Percentiles rank a stretch among this genome's conserved stretches.
These are phyloP conservation scores for Agapanthus africanus DNA, from an alignment of 106 monocot genomes.

Conservation along the genomic window DNA sequence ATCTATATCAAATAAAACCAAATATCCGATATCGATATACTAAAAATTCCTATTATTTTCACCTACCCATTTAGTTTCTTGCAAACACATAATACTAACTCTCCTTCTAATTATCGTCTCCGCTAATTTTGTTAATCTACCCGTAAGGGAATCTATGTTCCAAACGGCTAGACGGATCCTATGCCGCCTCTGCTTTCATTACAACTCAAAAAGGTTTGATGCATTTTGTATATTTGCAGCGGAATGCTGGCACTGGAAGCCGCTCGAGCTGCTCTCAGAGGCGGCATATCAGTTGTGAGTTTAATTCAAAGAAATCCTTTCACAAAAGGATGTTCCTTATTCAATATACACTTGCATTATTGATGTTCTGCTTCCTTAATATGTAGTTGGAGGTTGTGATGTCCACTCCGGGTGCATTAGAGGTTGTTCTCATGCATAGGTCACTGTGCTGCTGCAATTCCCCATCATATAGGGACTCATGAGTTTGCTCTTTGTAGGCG, in stretches of 20 bases:
- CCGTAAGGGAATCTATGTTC: background rate
- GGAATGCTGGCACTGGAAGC: conserved; percentile 63
- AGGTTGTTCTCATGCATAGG: conserved; percentile 31
- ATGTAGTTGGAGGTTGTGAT: conserved; percentile 81
- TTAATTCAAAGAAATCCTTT: background rate
- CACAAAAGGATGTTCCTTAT: background rate
- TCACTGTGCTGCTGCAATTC: background rate
- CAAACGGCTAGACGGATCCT: too few species aligned
- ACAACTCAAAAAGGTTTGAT: background rate
- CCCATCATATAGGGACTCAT: background rate
- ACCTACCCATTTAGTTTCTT: too few species aligned
- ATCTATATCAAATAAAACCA: too few species aligned
- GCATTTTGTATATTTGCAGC: conserved; percentile 20
- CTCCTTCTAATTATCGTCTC: background rate
- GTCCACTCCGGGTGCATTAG: conserved; percentile 74
- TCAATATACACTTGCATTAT: background rate
- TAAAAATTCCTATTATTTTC: too few species aligned
- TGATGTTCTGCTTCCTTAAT: conserved; percentile 1
- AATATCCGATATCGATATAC: too few species aligned
- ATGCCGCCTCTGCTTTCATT: conserved; percentile 1
- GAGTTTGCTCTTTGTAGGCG: conserved; percentile 32
- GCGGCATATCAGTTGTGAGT: conserved; percentile 79
- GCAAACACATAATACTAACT: too few species aligned
- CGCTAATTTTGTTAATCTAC: background rate
- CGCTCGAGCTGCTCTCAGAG: conserved; percentile 64